phyloP scores from a whole-genome alignment of 495 filamentous ascomycete species.

The Collariella sp. region DNA sequence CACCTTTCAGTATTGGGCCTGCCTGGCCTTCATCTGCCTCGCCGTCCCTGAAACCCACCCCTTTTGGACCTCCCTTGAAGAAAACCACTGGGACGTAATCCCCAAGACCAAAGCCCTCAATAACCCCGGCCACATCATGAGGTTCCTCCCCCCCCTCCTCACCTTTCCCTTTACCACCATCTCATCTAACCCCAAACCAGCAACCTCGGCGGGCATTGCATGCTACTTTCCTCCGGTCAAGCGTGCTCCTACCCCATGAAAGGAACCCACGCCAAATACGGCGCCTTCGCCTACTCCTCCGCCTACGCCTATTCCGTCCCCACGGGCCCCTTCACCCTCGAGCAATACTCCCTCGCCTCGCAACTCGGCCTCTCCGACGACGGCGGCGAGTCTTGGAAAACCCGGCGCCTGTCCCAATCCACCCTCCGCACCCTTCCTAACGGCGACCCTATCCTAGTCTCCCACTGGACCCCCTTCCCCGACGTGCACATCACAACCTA shows the following conservation, averaged over 20 bases:
- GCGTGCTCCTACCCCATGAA: constrained; percentile 72
- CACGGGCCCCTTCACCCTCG: constrained; percentile 63
- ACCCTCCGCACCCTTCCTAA: constrained; percentile 39
- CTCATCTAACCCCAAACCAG: background rate
- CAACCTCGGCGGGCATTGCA: constrained; percentile 56
- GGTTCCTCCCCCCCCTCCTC: constrained; percentile 24
- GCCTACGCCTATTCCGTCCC: constrained; percentile 70
- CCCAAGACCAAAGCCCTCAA: constrained; percentile 47
- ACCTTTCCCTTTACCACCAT: background rate
- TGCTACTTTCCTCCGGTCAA: constrained; percentile 66
- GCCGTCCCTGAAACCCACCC: constrained; percentile 59
- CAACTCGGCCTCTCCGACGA: constrained; percentile 71
- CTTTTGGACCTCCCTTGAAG: constrained; percentile 63
- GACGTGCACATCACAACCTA: constrained; percentile 58
- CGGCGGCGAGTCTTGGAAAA: constrained; percentile 71
- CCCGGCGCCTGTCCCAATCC: constrained; percentile 51
- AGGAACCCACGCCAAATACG: constrained; percentile 75
- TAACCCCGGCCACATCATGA: constrained; percentile 63
- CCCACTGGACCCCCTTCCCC: constrained; percentile 56
- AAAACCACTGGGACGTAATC: constrained; percentile 48
- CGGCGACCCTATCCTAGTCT: constrained; percentile 51
- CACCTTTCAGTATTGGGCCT: constrained; percentile 58
- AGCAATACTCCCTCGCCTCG: constrained; percentile 65
- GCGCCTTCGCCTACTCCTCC: constrained; percentile 66
- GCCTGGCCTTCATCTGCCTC: constrained; percentile 65